These are phyloP conservation scores for Fraxinus angustifolia DNA, from an alignment of 305 asterid species.

Conservation along the genomic window DNA sequence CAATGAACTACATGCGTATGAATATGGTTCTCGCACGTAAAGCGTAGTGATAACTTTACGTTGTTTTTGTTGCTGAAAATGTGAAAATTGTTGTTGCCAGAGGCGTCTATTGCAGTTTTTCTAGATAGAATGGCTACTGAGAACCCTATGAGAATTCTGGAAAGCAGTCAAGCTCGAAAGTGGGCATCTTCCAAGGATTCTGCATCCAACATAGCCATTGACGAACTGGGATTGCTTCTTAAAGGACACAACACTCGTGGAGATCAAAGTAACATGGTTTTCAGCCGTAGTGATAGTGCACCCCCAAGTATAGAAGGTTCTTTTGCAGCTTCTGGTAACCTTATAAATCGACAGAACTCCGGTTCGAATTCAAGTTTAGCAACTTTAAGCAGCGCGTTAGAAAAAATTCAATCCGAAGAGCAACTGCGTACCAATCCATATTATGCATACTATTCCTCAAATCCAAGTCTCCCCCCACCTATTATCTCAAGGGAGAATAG, in stretches of 20 bases:
- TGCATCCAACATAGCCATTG: constrained; percentile 40
- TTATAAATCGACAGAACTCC: constrained; percentile 32
- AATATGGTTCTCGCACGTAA: constrained; percentile 1
- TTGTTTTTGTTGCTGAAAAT: constrained; percentile 25
- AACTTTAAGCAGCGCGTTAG: constrained; percentile 29
- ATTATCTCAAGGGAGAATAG: constrained; percentile 36
- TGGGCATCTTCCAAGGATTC: constrained; percentile 61
- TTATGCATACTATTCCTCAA: constrained; percentile 32
- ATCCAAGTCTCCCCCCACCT: constrained; percentile 48
- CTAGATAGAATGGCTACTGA: constrained; percentile 59
- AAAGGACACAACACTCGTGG: constrained; percentile 44
- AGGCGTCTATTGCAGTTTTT: constrained; percentile 22
- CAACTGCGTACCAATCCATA: constrained; percentile 39
- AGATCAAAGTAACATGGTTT: constrained; percentile 41
- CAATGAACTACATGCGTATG: background rate
- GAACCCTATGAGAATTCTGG: constrained; percentile 67
- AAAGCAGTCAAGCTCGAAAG: constrained; percentile 46
- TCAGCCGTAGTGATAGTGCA: constrained; percentile 82
- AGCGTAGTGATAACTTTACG: constrained; percentile 8
- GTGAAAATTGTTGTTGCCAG: constrained; percentile 29
- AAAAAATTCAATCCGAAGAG: constrained; percentile 33
- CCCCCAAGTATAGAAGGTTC: constrained; percentile 90
- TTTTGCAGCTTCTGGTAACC: constrained; percentile 52
- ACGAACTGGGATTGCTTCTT: constrained; percentile 63
- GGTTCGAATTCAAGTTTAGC: constrained; percentile 27